Evolutionary conservation across 441 rosid genomes (phyloP).

Genomic region (Erodium trifolium): DNA sequence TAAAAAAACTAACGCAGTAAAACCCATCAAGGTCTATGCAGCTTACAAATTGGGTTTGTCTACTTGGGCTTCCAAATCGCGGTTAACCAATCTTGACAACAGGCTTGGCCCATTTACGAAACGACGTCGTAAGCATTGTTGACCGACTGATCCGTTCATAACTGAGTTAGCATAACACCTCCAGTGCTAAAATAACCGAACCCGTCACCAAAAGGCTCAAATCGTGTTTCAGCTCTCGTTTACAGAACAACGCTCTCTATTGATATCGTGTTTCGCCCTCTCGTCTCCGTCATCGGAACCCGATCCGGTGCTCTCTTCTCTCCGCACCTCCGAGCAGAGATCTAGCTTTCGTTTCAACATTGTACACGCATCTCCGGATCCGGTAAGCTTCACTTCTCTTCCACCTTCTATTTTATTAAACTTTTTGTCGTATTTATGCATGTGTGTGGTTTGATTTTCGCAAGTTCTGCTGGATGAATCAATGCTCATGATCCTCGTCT

Average conservation of each 20-base stretch:
- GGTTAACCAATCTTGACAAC: too few species aligned
- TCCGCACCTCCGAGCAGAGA: neutral
- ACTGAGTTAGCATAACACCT: too few species aligned
- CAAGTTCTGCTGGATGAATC: slow-evolving; percentile 2
- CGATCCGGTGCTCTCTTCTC: slow-evolving; percentile 5
- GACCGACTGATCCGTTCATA: too few species aligned
- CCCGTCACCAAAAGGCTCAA: neutral
- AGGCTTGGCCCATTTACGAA: too few species aligned
- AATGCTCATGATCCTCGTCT: neutral
- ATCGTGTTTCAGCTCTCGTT: neutral
- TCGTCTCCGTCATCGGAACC: neutral
- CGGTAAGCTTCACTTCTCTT: neutral
- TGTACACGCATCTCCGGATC: neutral
- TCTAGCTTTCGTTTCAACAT: neutral
- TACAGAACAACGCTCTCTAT: too few species aligned
- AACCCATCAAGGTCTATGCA: too few species aligned
- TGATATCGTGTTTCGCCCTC: neutral
- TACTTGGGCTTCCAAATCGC: too few species aligned
- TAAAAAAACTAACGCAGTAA: too few species aligned
- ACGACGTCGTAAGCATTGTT: too few species aligned
- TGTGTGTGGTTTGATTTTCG: neutral
- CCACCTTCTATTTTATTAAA: neutral
- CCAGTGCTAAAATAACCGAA: too few species aligned
- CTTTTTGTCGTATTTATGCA: neutral
- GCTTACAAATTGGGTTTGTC: too few species aligned